Evolutionary conservation across 2,329 filamentous ascomycete species (phyloP).

Genomic region (Apiospora aurea): DNA sequence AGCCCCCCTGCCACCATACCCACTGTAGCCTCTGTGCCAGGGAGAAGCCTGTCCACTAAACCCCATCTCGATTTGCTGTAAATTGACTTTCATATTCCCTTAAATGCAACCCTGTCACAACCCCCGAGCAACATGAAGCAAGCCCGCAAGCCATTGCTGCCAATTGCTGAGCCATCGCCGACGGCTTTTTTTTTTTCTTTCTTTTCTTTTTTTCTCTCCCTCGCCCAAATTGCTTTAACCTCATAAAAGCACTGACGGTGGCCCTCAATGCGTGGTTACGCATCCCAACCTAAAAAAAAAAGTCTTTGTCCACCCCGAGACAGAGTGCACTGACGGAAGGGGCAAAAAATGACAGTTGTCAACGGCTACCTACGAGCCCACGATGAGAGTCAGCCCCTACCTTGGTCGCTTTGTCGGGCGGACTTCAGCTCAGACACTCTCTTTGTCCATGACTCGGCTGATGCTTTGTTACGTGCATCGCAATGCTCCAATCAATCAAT

Average conservation of each 20-base stretch:
- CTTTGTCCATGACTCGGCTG: neutral
- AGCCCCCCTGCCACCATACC: neutral
- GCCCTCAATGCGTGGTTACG: neutral
- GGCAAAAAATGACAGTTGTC: conserved; percentile 1
- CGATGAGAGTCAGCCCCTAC: conserved; percentile 1
- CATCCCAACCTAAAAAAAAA: neutral
- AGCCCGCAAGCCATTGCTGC: neutral
- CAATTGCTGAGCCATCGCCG: conserved; percentile 1
- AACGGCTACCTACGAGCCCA: neutral
- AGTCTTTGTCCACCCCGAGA: conserved; percentile 1
- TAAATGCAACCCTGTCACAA: conserved; percentile 5
- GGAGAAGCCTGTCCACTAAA: conserved; percentile 9
- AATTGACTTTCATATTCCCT: conserved; percentile 19
- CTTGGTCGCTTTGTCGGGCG: neutral
- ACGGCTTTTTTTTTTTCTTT: neutral
- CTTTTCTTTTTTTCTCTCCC: neutral
- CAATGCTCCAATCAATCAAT: neutral
- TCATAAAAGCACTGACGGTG: conserved; percentile 12
- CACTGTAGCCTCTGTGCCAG: neutral
- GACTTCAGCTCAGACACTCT: neutral
- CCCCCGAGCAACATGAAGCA: neutral
- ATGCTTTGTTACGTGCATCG: neutral
- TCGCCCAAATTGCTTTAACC: conserved; percentile 8
- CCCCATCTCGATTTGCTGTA: conserved; percentile 17
- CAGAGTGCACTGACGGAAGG: neutral